Conservation (phyloP, 2,329 filamentous ascomycete species). For the Fusarium gaditjirri region DNA sequence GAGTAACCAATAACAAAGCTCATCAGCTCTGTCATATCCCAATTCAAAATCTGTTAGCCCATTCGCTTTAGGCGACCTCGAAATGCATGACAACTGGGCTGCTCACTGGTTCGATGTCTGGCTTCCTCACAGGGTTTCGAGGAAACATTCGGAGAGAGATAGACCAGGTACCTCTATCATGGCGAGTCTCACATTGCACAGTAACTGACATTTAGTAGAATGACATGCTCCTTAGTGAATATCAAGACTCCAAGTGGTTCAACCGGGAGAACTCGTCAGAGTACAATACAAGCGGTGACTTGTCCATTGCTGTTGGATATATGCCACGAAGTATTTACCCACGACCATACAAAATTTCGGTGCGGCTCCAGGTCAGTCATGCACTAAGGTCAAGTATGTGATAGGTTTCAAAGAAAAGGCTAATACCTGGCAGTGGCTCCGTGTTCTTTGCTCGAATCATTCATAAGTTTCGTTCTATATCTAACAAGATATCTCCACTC, state of each 20-base stretch:
- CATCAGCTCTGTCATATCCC: neutral
- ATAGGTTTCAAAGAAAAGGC: neutral
- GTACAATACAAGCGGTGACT: neutral
- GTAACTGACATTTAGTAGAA: neutral
- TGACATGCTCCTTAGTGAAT: neutral
- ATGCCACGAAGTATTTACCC: neutral
- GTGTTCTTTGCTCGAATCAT: neutral
- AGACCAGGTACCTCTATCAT: neutral
- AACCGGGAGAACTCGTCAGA: neutral
- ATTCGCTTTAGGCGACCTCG: neutral
- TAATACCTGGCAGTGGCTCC: no score
- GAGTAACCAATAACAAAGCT: neutral
- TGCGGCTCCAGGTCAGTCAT: neutral
- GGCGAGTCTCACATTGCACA: neutral
- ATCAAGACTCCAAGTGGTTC: neutral
- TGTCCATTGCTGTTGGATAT: neutral
- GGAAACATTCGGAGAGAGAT: neutral
- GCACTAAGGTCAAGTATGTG: neutral
- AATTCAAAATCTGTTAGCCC: neutral
- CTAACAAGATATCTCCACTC: neutral
- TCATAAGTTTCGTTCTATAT: neutral
- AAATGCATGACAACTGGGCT: neutral
- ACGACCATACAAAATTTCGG: neutral
- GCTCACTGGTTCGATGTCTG: neutral
- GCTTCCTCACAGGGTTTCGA: neutral